Evolutionary conservation across 2,329 filamentous ascomycete species (phyloP), one percentile per base, ranked within the genome.

Genomic region (Pestalotiopsis sp.): DNA sequence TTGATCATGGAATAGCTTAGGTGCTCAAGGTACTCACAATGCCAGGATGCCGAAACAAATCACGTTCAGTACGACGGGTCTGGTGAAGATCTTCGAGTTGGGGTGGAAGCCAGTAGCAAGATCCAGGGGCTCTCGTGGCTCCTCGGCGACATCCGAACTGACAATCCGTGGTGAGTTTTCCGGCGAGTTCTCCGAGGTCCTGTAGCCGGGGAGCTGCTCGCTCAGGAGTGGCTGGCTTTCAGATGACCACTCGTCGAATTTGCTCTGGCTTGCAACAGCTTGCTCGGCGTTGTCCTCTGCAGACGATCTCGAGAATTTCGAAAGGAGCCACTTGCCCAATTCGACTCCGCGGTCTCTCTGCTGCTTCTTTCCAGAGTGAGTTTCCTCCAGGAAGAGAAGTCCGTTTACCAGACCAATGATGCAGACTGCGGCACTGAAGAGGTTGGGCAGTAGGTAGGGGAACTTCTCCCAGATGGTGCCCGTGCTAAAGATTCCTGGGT

Each of bases 11-110:
- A 36, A 12, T 13, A n/a, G 13, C 12, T 23, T n/a, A n/a, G 11
- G 25, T 20, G 38, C 31, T 39, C 13, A 14, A 13, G 68, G 68
- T 38, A 91, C 94, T 89, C 87, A 97, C 94, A 97, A 98, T 72
- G 95, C 95, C 69, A 98, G 85, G 75, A 98, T 94, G 59, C 95
- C 95, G 78, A 97, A 97, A 66, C 93, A 94, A 68, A 95, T 83
- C 72, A 98, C 97, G 77, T 95, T 95, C 76, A 97, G 85, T 70
- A 97, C 85, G 67, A 98, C 93, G 64, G 95, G 93, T 77, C 86
- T 90, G 13, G 93, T 97, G 79, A 98, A 98, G 9, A 91, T 91
- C 75, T 88, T 89, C 65, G 83, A 79, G 20, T 73, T 70, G 12
- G 72, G 72, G 45, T 75, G 60, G 38, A 66, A 49, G 67, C 69